Base-by-base conservation (phyloP, 2,329 filamentous ascomycete genomes). In the Colletotrichum navitas region DNA sequence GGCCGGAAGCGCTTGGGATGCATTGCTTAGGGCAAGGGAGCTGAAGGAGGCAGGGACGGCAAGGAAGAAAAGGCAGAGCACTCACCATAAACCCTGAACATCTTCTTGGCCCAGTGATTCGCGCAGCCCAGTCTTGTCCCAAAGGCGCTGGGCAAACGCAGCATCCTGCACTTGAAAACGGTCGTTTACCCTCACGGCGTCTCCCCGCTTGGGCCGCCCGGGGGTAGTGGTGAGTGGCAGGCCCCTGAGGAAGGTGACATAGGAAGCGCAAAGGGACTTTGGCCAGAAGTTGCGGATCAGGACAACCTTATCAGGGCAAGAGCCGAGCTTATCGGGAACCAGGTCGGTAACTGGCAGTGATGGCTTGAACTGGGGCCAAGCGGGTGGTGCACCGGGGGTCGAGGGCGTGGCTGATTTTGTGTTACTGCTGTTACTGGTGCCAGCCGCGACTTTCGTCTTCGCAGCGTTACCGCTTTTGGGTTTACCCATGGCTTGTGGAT, bases 151-250 rank as follows among this genome's bases (percentile, higher is more conserved):
- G 0, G 95, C 93, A 80, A 98, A 97, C 0, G 74, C 80, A 36
- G 88, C 81, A 82, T 98, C 95, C 36, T 94, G 85, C 26, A 97
- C 84, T 81, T 97, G 94, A 76, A 92, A 97, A 14, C 95, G 90
- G 79, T 98, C 95, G 79, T 98, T 98, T 58, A 97, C 93, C 45
- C 95, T 88, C 10, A 94, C 87, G 1, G 94, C 94, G 66, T 96
- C 91, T 59, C 93, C 94, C 73, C 90, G 91, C 80, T 93, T 95
- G 1, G 94, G 94, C 72, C 90, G 90, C 0, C 90, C 90, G 0
- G 94, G 94, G 0, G 94, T 97, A 1, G 94, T 97, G 55, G 87
- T 88, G 56, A 97, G 83, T 0, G 93, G 91, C 3, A 97, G 82
- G 0, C 87, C 88, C 65, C 81, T 81, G 0, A 97, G 87, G 76